phyloP scores from a whole-genome alignment of 108 stramenopile genomes.

The Hondaea fermentalgiana region DNA sequence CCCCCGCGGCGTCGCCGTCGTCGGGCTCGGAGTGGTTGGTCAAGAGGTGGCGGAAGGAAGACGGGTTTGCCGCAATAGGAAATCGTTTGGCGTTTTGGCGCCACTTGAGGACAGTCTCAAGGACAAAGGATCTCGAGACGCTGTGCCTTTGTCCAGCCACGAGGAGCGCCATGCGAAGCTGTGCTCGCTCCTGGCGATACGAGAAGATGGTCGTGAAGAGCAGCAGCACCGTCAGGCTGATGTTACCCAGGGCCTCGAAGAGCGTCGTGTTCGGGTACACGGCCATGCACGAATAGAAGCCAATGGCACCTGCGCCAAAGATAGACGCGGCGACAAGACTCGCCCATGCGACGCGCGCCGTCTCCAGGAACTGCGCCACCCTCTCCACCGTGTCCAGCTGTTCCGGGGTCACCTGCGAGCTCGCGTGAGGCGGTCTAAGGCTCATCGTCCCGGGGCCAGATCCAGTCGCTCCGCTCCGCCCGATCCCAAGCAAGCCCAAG shows the following conservation, averaged over 20 bases:
- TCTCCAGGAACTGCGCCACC: neutral
- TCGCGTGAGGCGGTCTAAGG: too few relatives aligned
- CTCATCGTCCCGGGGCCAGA: too few relatives aligned
- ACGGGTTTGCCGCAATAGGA: neutral
- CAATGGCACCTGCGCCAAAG: neutral
- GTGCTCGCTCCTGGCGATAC: neutral
- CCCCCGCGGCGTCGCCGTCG: neutral
- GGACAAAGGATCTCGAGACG: neutral
- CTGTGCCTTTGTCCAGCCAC: neutral
- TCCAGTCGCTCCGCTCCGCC: too few relatives aligned
- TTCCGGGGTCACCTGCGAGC: too few relatives aligned
- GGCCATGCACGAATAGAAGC: neutral
- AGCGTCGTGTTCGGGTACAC: neutral
- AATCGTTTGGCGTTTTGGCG: neutral
- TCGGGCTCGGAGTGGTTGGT: neutral
- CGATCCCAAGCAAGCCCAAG: too few relatives aligned
- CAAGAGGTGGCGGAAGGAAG: neutral
- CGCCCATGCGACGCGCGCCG: neutral
- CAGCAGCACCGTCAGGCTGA: neutral
- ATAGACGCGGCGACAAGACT: neutral
- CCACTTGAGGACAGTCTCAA: neutral
- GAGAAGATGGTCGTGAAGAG: neutral
- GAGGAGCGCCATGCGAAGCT: neutral
- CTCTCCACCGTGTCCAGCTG: neutral
- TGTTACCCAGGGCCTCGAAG: neutral